Evolutionary conservation across 257 asterid species (phyloP).

Genomic region (Plantago ovata): DNA sequence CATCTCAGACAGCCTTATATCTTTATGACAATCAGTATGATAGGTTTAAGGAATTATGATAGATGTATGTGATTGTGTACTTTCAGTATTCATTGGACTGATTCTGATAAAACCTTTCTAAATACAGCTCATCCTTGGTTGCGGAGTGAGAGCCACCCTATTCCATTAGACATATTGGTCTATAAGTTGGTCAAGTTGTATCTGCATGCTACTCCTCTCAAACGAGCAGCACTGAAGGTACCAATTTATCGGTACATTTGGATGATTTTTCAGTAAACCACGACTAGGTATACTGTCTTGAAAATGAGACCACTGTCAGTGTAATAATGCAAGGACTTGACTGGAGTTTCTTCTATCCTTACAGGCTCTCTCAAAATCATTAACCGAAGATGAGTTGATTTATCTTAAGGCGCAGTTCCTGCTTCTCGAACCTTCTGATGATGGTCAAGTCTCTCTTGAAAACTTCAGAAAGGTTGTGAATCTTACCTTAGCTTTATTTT

Average conservation of each 20-base stretch:
- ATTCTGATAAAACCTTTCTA: slow-evolving; percentile 17
- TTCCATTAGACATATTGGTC: slow-evolving; percentile 85
- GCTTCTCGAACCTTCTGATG: slow-evolving; percentile 84
- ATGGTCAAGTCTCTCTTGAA: slow-evolving; percentile 70
- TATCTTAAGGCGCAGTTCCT: slow-evolving; percentile 84
- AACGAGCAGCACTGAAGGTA: slow-evolving; percentile 96
- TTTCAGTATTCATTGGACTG: background rate
- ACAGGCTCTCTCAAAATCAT: slow-evolving; percentile 90
- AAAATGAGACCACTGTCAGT: background rate
- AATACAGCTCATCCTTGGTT: slow-evolving; percentile 94
- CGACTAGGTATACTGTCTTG: background rate
- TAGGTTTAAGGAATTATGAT: too few relatives aligned
- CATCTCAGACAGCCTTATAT: too few relatives aligned
- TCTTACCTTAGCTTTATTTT: background rate
- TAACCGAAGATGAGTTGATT: slow-evolving; percentile 78
- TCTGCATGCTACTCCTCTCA: slow-evolving; percentile 86
- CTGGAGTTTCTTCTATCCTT: slow-evolving; percentile 10
- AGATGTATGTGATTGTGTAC: too few relatives aligned
- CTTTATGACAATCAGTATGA: too few relatives aligned
- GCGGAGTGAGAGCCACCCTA: slow-evolving; percentile 74
- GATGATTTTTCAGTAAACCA: too few relatives aligned
- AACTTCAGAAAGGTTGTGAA: slow-evolving; percentile 63
- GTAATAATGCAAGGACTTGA: background rate
- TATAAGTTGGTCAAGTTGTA: slow-evolving; percentile 80
- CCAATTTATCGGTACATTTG: too few relatives aligned